These are phyloP conservation scores for Tetrahymena malaccensis DNA, from an alignment of 73 alveolate genomes.

Conservation along the genomic window DNA sequence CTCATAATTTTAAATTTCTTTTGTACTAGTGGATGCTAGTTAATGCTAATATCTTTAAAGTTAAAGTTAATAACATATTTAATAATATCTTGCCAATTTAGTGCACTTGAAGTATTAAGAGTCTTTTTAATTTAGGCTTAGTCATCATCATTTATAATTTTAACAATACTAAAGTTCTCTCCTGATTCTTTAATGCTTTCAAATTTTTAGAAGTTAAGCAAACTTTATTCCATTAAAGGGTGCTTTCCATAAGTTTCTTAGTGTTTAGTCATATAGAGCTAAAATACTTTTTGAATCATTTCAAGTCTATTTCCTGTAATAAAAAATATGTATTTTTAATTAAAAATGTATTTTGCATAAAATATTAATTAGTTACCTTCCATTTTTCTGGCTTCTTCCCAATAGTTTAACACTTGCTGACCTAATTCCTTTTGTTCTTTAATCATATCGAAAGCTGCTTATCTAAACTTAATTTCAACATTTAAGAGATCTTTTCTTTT, in stretches of 20 bases:
- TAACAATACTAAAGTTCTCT: background rate
- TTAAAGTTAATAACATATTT: background rate
- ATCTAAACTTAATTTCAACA: background rate
- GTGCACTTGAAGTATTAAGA: background rate
- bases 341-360: background rate
- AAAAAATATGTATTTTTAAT: background rate
- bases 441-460: background rate
- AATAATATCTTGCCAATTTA: background rate
- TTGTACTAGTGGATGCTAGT: background rate
- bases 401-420: background rate
- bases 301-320: background rate
- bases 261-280: background rate
- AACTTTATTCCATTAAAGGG: background rate
- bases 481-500: background rate
- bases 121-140: background rate
- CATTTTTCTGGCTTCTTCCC: background rate
- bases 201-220: background rate
- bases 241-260: background rate
- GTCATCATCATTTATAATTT: background rate
- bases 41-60: background rate
- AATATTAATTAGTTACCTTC: background rate
- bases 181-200: background rate
- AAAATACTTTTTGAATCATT: background rate
- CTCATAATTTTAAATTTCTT: background rate
- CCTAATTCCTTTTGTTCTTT: background rate